Base-by-base conservation (phyloP, 192 early-diverging fungal species). In the Chytriomyces hyalinus region DNA sequence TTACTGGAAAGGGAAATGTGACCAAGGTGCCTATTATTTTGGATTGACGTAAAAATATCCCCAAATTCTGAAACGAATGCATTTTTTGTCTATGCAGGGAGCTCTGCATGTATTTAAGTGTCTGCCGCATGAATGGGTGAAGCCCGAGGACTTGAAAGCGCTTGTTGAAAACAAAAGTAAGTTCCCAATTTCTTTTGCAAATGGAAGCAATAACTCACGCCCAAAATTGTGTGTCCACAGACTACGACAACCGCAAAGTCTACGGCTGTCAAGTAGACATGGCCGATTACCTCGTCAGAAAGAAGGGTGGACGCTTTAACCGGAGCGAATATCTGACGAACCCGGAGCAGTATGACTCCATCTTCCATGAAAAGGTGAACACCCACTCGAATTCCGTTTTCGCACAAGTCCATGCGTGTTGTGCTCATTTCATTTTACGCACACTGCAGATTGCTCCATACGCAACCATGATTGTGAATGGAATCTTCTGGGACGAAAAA, bases 1-100 rank as follows among this genome's bases (percentile, higher is more conserved):
- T 99, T 73, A 96, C 94, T 4, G 97, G 97, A 17, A 81, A 90
- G 36, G 97, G 97, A 7, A 93, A 98, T 70, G 97, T 99, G 28
- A 88, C 96, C 20, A 85, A 90, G 76, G 89, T 89, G 48, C 13
- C 20, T 81, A 11, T 17, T 24, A 64, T 22, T 49, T 20, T 28
- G 59, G 46, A 7, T 61, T n/a, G 67, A 70, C 26, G 45, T 49
- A 46, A 53, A 51, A 57, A 13, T 57, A 13, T 57, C 0, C 53
- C 3, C 5, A n/a, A 20, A 57, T 57, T 13, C 13, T n/a, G 20
- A 20, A 57, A 57, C 53, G 20, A 57, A n/a, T n/a, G 47, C 15
- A 45, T 64, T 61, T 49, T 26, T 67, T 53, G 4, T 64, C 28
- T 36, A 1, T 36, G 36, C 36, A 92, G 83, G 97, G 97, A 22